These are phyloP conservation scores for Croton setiger DNA, from an alignment of 441 rosid species.

Conservation along the genomic window DNA sequence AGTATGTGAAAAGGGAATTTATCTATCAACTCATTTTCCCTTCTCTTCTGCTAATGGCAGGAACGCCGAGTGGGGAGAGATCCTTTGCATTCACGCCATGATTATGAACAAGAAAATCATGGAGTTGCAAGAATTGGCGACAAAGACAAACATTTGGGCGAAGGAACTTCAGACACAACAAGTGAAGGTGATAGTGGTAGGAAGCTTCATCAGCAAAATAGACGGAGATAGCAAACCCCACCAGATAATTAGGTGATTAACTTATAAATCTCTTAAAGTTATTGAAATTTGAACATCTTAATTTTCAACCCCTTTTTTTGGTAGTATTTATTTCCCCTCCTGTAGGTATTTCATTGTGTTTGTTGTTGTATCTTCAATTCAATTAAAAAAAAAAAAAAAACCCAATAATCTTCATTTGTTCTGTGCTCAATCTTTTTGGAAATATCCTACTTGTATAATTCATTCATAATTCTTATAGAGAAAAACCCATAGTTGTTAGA, in stretches of 20 bases:
- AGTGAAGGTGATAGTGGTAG: conserved; percentile 51
- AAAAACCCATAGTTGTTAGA: conserved; percentile 21
- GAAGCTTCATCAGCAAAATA: conserved; percentile 42
- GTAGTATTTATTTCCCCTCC: too few relatives aligned
- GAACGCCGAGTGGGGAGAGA: conserved; percentile 61
- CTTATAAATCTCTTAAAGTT: conserved; percentile 19
- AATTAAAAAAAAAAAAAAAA: too few relatives aligned
- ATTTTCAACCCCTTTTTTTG: not conserved
- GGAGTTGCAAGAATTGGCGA: conserved; percentile 26
- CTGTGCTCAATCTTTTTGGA: conserved; percentile 6
- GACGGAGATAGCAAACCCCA: conserved; percentile 42
- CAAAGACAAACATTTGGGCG: conserved; percentile 36
- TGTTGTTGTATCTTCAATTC: conserved; percentile 26
- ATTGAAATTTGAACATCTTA: conserved; percentile 1
- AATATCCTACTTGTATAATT: conserved; percentile 20
- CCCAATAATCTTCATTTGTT: conserved; percentile 25
- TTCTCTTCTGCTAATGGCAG: conserved; percentile 30
- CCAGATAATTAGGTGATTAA: conserved; percentile 36
- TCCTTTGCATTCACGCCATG: conserved; percentile 30
- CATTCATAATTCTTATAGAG: conserved; percentile 29
- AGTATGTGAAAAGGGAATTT: conserved; percentile 6
- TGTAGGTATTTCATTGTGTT: conserved; percentile 18
- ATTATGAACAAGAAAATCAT: conserved; percentile 26
- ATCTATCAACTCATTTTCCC: not conserved
- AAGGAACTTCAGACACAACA: conserved; percentile 40